phyloP scores from a whole-genome alignment of 2,329 filamentous ascomycete genomes.

The Scedosporium minutisporum region DNA sequence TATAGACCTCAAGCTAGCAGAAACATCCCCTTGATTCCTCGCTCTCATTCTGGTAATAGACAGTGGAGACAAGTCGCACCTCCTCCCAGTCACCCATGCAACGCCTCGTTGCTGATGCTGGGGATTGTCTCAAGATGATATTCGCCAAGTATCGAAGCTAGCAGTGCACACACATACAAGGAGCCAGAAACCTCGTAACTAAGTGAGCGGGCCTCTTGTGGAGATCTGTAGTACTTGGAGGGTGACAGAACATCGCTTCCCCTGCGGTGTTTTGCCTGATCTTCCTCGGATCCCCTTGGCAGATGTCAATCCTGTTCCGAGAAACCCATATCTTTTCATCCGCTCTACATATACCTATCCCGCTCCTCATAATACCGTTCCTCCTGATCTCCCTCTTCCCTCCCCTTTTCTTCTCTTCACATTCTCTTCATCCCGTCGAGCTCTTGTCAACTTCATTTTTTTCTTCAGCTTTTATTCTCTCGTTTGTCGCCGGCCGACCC shows the following conservation, averaged over 20 bases:
- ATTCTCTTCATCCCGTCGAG: background rate
- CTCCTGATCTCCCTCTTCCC: slow-evolving; percentile 7
- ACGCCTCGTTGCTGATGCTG: background rate
- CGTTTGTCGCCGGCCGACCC: slow-evolving; percentile 7
- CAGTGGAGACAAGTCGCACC: background rate
- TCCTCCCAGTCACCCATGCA: background rate
- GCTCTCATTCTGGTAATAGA: background rate
- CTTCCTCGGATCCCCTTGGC: background rate
- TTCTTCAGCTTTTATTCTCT: background rate
- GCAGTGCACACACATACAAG: background rate
- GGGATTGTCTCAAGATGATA: background rate
- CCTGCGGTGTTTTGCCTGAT: background rate
- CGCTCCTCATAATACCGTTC: background rate
- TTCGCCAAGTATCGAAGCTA: background rate
- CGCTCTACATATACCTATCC: slow-evolving; percentile 7
- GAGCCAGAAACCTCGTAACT: background rate
- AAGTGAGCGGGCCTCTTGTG: too few species aligned
- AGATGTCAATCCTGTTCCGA: background rate
- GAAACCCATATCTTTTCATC: background rate
- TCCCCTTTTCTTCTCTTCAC: background rate
- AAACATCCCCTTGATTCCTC: too few species aligned
- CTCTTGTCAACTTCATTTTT: background rate
- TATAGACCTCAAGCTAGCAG: too few species aligned
- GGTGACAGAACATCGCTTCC: background rate
- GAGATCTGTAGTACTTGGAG: too few species aligned